A percentile compares a stretch with the other conserved stretches of the same genome.
These are phyloP conservation scores for Amoeboaphelidium protococcarum DNA, from an alignment of 371 early-diverging fungal species.

Conservation along the genomic window DNA sequence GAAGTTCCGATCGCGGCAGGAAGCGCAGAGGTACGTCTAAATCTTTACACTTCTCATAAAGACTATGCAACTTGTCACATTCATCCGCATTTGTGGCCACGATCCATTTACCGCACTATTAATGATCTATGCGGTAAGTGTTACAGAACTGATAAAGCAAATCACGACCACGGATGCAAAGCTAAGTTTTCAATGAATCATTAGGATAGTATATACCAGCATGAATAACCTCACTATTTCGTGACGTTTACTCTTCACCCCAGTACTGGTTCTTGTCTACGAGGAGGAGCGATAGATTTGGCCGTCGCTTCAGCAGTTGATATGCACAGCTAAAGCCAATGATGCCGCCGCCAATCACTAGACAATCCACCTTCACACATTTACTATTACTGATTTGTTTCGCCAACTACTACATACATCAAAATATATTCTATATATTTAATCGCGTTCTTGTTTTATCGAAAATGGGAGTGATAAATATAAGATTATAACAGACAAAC, in stretches of 20 bases:
- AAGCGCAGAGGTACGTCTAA: slow-evolving; percentile 32
- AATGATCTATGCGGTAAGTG: slow-evolving; percentile 19
- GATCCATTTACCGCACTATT: slow-evolving; percentile 43
- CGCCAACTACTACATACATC: too few species aligned
- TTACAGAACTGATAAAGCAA: slow-evolving; percentile 33
- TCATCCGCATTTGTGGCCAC: slow-evolving; percentile 28
- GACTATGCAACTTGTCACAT: slow-evolving; percentile 19
- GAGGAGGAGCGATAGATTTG: neutral
- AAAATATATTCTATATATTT: too few species aligned
- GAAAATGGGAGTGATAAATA: too few species aligned
- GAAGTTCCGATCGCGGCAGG: slow-evolving; percentile 26
- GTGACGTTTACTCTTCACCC: slow-evolving; percentile 19
- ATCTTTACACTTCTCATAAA: slow-evolving; percentile 25
- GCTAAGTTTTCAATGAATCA: slow-evolving; percentile 38
- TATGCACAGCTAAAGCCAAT: neutral
- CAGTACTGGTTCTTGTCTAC: neutral
- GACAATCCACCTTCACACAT: neutral
- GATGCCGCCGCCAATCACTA: neutral
- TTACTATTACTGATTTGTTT: too few species aligned
- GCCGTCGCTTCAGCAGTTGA: neutral
- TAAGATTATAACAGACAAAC: too few species aligned
- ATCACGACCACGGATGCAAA: slow-evolving; percentile 49
- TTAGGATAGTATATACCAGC: slow-evolving; percentile 64
- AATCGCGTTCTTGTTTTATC: too few species aligned
- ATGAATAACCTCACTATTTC: slow-evolving; percentile 78